Evolutionary conservation across 208 protist genomes (phyloP).

Genomic region (Herpetomonas samuelpessoai): DNA sequence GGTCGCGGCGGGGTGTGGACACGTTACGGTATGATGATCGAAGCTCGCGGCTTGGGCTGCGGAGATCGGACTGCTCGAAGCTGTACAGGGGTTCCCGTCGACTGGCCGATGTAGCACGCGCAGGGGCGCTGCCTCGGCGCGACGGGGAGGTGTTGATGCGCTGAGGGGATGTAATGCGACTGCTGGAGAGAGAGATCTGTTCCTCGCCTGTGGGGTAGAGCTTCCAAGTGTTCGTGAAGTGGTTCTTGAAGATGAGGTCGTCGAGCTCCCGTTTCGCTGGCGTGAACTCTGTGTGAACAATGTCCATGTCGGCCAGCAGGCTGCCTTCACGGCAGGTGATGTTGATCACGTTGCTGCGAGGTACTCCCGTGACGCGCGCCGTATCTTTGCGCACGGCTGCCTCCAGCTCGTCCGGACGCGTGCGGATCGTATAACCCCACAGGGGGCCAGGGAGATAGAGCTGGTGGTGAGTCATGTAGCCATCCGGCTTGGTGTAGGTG

Average conservation of each 20-base stretch:
- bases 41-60: background rate
- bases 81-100: background rate
- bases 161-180: background rate
- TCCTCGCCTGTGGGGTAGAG: slow-evolving; percentile 4
- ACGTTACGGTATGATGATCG: background rate
- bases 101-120: background rate
- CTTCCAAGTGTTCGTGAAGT: slow-evolving; percentile 15
- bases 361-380: slow-evolving; percentile 2
- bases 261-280: background rate
- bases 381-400: slow-evolving; percentile 12
- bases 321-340: slow-evolving; percentile 6
- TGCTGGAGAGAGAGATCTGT: background rate
- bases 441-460: slow-evolving; percentile 2
- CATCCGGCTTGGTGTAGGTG: background rate
- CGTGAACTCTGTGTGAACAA: slow-evolving; percentile 3
- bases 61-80: background rate
- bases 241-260: background rate
- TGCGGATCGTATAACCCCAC: slow-evolving; percentile 1
- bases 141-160: background rate
- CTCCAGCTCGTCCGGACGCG: background rate
- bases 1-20: background rate
- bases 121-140: background rate
- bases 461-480: slow-evolving; percentile 6
- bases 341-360: background rate
- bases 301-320: slow-evolving; percentile 10